These are phyloP conservation scores for Lecanicillium sp. DNA, from an alignment of 2,329 filamentous ascomycete genomes.

Conservation along the genomic window DNA sequence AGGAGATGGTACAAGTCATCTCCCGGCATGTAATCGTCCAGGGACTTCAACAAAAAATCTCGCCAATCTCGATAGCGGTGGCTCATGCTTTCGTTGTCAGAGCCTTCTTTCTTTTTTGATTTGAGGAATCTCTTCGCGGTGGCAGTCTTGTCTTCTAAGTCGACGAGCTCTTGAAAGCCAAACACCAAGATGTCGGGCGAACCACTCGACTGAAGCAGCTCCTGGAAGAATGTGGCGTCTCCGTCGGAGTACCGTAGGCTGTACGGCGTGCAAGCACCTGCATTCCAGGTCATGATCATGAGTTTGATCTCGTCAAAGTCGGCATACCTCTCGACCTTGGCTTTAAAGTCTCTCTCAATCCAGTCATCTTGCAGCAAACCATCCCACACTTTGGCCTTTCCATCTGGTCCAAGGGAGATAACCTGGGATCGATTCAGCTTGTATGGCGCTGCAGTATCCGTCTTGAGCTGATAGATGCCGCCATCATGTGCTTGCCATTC, in stretches of 20 bases:
- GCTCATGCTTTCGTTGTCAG: constrained; percentile 86
- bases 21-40: constrained; percentile 76
- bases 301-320: constrained; percentile 74
- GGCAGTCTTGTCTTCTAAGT: constrained; percentile 93
- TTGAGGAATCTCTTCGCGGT: constrained; percentile 95
- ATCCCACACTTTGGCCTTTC: constrained; percentile 80
- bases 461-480: constrained; percentile 68
- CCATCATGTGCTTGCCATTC: constrained; percentile 90
- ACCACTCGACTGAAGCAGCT: constrained; percentile 67
- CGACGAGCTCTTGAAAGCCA: constrained; percentile 97
- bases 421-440: constrained; percentile 78
- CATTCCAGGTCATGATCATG: constrained; percentile 91
- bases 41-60: constrained; percentile 72
- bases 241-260: constrained; percentile 63
- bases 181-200: constrained; percentile 89
- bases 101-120: constrained; percentile 74
- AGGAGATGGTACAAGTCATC: constrained; percentile 76
- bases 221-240: constrained; percentile 72
- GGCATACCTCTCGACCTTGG: constrained; percentile 74
- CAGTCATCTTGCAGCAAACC: constrained; percentile 89
- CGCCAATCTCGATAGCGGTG: constrained; percentile 96
- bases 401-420: constrained; percentile 80
- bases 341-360: constrained; percentile 86
- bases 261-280: constrained; percentile 87
- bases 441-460: constrained; percentile 78